Conservation (phyloP, 371 early-diverging fungal genomes). For the Entomophthora muscae region DNA sequence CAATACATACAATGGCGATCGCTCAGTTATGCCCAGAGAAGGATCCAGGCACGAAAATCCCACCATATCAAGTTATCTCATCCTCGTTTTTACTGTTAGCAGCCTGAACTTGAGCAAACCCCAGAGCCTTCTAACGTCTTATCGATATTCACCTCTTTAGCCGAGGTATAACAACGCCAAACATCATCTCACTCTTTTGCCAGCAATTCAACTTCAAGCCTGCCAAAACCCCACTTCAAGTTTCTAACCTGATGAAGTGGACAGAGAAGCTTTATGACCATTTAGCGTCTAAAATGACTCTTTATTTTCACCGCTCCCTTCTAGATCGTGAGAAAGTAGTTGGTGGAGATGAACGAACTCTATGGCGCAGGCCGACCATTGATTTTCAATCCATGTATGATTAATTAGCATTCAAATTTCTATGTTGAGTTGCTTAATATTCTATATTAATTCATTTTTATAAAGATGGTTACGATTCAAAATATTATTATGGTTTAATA, state of each 20-base stretch:
- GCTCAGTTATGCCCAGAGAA: background rate
- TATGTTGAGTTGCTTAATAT: too few species aligned
- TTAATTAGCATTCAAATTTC: too few species aligned
- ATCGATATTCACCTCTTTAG: background rate
- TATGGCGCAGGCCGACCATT: conserved; percentile 33
- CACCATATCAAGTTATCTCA: too few species aligned
- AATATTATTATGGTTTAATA: too few species aligned
- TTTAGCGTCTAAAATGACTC: conserved; percentile 35
- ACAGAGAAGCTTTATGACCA: conserved; percentile 27
- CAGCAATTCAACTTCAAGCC: background rate
- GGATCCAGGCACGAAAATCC: background rate
- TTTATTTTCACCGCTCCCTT: conserved; percentile 34
- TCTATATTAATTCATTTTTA: too few species aligned
- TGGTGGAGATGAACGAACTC: conserved; percentile 26
- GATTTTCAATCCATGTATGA: conserved; percentile 37
- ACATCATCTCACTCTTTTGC: too few species aligned
- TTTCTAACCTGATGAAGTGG: conserved; percentile 30
- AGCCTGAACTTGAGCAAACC: background rate
- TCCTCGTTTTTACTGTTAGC: background rate
- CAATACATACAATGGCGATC: background rate
- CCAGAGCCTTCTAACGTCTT: background rate
- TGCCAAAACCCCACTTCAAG: background rate
- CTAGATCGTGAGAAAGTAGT: conserved; percentile 30
- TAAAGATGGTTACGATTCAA: too few species aligned
- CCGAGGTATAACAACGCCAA: background rate